Conservation (phyloP, 164 flowering plant genomes). For the Protea cynaroides region DNA sequence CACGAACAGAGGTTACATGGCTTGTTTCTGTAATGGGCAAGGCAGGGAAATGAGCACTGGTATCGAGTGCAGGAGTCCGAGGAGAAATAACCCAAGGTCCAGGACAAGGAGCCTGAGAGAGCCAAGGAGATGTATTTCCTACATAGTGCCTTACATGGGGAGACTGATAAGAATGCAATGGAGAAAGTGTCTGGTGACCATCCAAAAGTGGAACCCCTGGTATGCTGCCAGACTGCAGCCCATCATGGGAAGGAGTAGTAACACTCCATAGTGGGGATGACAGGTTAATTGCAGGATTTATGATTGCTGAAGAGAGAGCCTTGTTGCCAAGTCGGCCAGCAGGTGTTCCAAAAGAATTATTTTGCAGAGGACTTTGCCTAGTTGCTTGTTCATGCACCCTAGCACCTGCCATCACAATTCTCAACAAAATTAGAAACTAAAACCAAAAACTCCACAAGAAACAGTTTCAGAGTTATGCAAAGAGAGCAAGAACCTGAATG, state of each 20-base stretch:
- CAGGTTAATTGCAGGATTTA: conserved; percentile 45
- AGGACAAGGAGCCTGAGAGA: conserved; percentile 52
- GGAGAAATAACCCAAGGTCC: conserved; percentile 65
- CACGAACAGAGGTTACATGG: conserved; percentile 52
- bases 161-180: conserved; percentile 63
- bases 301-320: conserved; percentile 31
- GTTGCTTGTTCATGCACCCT: conserved; percentile 37
- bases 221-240: conserved; percentile 32
- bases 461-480: neutral
- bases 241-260: conserved; percentile 51
- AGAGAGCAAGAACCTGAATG: conserved; percentile 42
- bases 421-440: conserved; percentile 3
- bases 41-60: conserved; percentile 37
- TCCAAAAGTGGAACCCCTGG: conserved; percentile 49
- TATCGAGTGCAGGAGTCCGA: conserved; percentile 40
- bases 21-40: conserved; percentile 52
- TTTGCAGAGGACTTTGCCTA: conserved; percentile 35
- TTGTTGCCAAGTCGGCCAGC: conserved; percentile 47
- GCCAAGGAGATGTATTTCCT: conserved; percentile 59
- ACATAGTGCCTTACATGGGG: conserved; percentile 46
- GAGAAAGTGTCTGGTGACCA: conserved; percentile 44
- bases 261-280: conserved; percentile 89
- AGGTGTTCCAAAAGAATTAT: conserved; percentile 38
- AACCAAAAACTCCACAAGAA: conserved; percentile 1
- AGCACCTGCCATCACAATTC: conserved; percentile 38